phyloP scores from a whole-genome alignment of 805 yeast species.

The Kluyveromyces siamensis region DNA sequence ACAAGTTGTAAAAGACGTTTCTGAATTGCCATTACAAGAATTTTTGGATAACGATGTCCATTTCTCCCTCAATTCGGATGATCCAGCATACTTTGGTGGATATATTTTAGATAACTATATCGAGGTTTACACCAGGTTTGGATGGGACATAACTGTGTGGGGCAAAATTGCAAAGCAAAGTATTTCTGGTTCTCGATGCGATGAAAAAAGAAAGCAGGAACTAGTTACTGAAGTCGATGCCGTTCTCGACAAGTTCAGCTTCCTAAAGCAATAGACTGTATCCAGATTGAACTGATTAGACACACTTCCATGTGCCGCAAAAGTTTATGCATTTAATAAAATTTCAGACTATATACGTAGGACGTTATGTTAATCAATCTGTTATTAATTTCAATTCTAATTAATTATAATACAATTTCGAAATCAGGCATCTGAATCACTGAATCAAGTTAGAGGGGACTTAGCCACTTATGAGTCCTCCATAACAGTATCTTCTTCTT shows the following conservation, averaged over 20 bases:
- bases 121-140: conserved; percentile 54
- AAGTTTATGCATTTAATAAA: neutral
- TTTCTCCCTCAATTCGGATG: conserved; percentile 70
- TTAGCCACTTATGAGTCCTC: neutral
- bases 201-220: conserved; percentile 44
- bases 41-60: conserved; percentile 57
- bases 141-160: conserved; percentile 54
- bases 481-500: neutral
- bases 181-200: conserved; percentile 67
- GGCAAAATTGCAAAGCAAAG: conserved; percentile 51
- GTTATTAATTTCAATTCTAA: neutral
- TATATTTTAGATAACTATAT: conserved; percentile 69
- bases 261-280: neutral
- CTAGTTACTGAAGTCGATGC: conserved; percentile 37
- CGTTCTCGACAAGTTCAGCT: conserved; percentile 28
- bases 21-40: conserved; percentile 55
- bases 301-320: neutral
- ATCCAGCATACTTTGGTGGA: conserved; percentile 82
- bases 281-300: neutral
- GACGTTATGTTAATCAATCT: neutral
- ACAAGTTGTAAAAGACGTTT: conserved; percentile 60
- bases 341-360: neutral
- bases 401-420: neutral
- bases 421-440: neutral
- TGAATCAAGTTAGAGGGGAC: neutral